These are phyloP conservation scores for Chalciporus chontae DNA, from an alignment of 768 basidiomycete species.

Conservation along the genomic window DNA sequence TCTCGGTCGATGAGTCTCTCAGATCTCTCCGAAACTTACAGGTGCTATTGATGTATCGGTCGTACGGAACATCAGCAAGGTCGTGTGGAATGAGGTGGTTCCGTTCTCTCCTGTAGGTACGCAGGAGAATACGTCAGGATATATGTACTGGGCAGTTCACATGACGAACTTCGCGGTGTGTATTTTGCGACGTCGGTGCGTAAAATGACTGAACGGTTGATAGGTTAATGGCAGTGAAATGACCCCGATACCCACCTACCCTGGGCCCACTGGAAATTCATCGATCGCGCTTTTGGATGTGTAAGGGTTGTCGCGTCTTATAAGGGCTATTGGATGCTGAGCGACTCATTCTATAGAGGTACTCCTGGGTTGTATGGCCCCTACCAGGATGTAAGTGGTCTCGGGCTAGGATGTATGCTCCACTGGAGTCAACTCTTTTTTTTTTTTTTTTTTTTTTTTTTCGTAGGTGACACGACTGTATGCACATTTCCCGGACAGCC, in stretches of 20 bases:
- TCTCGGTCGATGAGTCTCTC: neutral
- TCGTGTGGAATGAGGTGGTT: constrained; percentile 73
- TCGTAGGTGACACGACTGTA: constrained; percentile 65
- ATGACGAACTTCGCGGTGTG: constrained; percentile 52
- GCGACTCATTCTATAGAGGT: constrained; percentile 43
- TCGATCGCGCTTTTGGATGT: constrained; percentile 73
- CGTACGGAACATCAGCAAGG: constrained; percentile 53
- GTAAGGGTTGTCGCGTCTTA: constrained; percentile 39
- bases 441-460: too few species aligned
- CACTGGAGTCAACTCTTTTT: neutral
- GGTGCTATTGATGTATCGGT: constrained; percentile 76
- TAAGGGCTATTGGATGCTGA: constrained; percentile 1
- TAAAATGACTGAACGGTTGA: constrained; percentile 4
- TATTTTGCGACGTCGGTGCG: neutral
- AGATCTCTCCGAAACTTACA: constrained; percentile 24
- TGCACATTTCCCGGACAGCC: constrained; percentile 53
- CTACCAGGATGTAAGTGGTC: constrained; percentile 61
- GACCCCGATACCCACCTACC: constrained; percentile 61
- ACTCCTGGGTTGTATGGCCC: constrained; percentile 71
- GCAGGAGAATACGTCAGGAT: constrained; percentile 60
- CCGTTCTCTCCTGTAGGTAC: constrained; percentile 65
- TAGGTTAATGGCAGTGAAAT: constrained; percentile 57
- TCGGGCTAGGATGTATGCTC: neutral
- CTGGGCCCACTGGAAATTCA: constrained; percentile 45
- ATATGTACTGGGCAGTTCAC: constrained; percentile 73